Evolutionary conservation across 2,329 filamentous ascomycete species (phyloP), one percentile per base, ranked within the genome.

Genomic region (Venturia asperata): DNA sequence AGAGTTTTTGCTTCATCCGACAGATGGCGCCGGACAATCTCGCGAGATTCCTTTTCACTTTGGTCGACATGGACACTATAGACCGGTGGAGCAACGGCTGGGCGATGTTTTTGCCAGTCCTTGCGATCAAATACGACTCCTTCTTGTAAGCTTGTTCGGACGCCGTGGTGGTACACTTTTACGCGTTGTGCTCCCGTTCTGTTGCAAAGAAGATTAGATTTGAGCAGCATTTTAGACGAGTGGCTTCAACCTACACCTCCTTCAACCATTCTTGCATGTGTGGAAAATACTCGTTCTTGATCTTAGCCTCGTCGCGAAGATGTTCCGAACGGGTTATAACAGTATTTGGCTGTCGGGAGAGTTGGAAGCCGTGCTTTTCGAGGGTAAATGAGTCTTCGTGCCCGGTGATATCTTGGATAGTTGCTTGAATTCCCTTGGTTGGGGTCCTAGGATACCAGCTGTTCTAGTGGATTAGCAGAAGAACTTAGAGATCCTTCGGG

Each of bases 261-360:
- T 66, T 39, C 41, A 66, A 42, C 47, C 45, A 65, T 24, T 64
- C 19, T 27, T 64, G 61, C 65, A 65, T 66, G 37, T 62, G 49
- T 42, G 65, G 65, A 21, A 66, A 66, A 30, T 66, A 66, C 56
- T 62, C 10, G 30, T 27, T 62, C 41, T 43, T 65, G 39, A 66
- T 66, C 42, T 65, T 66, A 13, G 62, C 63, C 1, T 56, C 41
- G 41, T 66, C 52, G 34, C 24, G 34, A 15, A 66, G 45, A 52
- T 66, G 64, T 24, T 65, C 61, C 10, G 62, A 63, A 43, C 37
- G 27, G 5, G 43, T 42, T 49, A 63, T 63, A 13, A 64, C 30
- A 21, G 42, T 63, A 15, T 62, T 63, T 19, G 7, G 15, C 19
- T 64, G 65, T 1, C 47, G 42, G 39, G 37, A 47, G 43, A 67